phyloP scores from a whole-genome alignment of 768 basidiomycete species.

The Suillus tomentosus region DNA sequence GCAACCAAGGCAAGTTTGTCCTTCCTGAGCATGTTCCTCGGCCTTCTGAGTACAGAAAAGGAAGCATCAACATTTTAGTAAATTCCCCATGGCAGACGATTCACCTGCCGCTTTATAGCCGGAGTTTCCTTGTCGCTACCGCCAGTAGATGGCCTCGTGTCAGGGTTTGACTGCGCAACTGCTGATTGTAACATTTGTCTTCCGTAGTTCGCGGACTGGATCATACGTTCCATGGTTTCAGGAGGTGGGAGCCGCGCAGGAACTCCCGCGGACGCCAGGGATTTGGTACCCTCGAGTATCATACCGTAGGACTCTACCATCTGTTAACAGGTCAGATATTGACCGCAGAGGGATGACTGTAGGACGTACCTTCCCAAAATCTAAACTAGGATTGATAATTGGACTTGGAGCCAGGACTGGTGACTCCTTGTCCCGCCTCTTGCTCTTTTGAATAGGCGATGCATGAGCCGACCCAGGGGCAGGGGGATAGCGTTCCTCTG shows the following conservation, averaged over 20 bases:
- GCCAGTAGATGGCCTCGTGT: conserved; percentile 25
- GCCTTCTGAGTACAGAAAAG: conserved; percentile 29
- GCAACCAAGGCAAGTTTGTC: conserved; percentile 81
- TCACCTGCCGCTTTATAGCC: conserved; percentile 36
- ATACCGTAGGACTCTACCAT: conserved; percentile 46
- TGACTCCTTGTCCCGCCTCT: conserved; percentile 39
- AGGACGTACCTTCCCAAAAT: conserved; percentile 44
- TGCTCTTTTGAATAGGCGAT: conserved; percentile 36
- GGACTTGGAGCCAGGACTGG: conserved; percentile 29
- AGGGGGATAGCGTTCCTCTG: conserved; percentile 35
- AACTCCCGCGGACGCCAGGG: conserved; percentile 27
- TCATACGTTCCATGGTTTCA: conserved; percentile 45
- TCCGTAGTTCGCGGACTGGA: conserved; percentile 45
- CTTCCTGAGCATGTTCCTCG: conserved; percentile 52
- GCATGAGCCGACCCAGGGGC: conserved; percentile 28
- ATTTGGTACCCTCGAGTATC: conserved; percentile 42
- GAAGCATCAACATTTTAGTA: conserved; percentile 26
- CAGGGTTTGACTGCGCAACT: conserved; percentile 30
- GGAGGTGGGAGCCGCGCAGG: conserved; percentile 27
- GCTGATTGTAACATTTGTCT: conserved; percentile 34
- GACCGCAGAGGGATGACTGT: conserved; percentile 7
- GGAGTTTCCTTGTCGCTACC: conserved; percentile 33
- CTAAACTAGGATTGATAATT: conserved; percentile 34
- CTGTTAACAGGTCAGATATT: conserved; percentile 28
- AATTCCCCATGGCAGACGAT: conserved; percentile 28